Base-by-base conservation (phyloP, 306 rosid species). In the Gynostemma pentaphyllum region DNA sequence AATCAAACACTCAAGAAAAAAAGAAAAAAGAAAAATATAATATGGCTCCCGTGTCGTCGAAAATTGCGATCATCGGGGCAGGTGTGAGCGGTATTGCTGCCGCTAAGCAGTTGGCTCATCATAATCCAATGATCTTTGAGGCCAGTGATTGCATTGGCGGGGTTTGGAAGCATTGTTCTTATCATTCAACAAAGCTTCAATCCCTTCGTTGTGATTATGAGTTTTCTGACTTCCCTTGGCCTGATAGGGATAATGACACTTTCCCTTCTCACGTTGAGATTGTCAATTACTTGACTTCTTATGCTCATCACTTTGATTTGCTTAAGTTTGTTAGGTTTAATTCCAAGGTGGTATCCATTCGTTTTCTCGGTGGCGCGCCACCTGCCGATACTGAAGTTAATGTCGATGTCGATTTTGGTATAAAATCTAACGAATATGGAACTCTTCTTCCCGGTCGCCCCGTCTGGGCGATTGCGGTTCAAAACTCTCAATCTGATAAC, bases 61-160 rank as follows among this genome's bases (percentile, higher is more conserved):
- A 67, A 70, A 70, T 85, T 9, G 88, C 82, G 11, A 80, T 85
- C 29, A 71, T 82, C 14, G 94, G 94, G 3, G 88, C 85, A 22
- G 94, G 94, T 21, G 75, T 86, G 34, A 86, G 94, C 47, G 89
- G 94, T 1, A 72, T 86, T 1, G 86, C 88, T 4, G 87, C 94
- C 0, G 87, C 94, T 0, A 86, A 82, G 60, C 94, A 86, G 34
- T 70, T 86, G 6, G 59, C 75, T 0, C 53, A 70, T 21, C 71
- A 80, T 48, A 63, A 18, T 24, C 94, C 89, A 0, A 7, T 80
- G 3, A 82, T 86, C 1, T 86, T 86, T 40, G 89, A 86, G 69
- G 81, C 89, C 30, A 72, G 72, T 5, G 75, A 68, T 63, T 78
- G 72, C 0, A 76, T 86, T 4, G 94, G 94, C 1, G 94, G 94